phyloP scores from a whole-genome alignment of 352 stramenopile species.

The Phytopythium montanum region DNA sequence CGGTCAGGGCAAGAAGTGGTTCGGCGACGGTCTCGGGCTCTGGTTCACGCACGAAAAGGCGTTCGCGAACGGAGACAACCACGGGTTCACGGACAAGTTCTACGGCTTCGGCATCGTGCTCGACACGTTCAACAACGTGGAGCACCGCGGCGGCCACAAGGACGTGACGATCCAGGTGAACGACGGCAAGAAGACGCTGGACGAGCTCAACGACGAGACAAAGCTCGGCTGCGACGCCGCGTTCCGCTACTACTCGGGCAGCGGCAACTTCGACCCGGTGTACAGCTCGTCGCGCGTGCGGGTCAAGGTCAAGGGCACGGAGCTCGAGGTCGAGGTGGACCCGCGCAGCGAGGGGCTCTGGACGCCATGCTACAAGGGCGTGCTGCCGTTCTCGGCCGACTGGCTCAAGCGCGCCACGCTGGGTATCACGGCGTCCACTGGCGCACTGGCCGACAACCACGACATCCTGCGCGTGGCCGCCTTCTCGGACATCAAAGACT shows the following conservation, averaged over 20 bases:
- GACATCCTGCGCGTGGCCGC: conserved; percentile 65
- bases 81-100: conserved; percentile 72
- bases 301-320: conserved; percentile 52
- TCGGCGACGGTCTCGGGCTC: conserved; percentile 69
- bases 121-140: conserved; percentile 79
- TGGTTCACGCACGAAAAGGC: conserved; percentile 63
- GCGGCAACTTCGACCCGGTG: conserved; percentile 63
- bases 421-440: conserved; percentile 73
- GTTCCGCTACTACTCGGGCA: conserved; percentile 75
- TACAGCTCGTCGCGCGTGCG: conserved; percentile 67
- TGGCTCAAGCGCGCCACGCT: conserved; percentile 64
- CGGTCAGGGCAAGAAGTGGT: conserved; percentile 73
- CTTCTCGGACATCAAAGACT: conserved; percentile 63
- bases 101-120: conserved; percentile 68
- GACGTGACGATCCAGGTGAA: conserved; percentile 80
- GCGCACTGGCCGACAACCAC: conserved; percentile 80
- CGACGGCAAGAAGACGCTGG: conserved; percentile 66
- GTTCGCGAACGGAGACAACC: conserved; percentile 62
- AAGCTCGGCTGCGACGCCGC: conserved; percentile 75
- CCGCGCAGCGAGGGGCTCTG: conserved; percentile 47
- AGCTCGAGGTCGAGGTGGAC: conserved; percentile 63
- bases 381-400: conserved; percentile 58
- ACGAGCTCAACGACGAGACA: conserved; percentile 62
- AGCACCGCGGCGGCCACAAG: conserved; percentile 76
- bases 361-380: conserved; percentile 61